A percentile compares a stretch with the other conserved stretches of the same genome.
Evolutionary conservation across 2,329 filamentous ascomycete genomes (phyloP).

Genomic region (Cucurbitaria berberidis): DNA sequence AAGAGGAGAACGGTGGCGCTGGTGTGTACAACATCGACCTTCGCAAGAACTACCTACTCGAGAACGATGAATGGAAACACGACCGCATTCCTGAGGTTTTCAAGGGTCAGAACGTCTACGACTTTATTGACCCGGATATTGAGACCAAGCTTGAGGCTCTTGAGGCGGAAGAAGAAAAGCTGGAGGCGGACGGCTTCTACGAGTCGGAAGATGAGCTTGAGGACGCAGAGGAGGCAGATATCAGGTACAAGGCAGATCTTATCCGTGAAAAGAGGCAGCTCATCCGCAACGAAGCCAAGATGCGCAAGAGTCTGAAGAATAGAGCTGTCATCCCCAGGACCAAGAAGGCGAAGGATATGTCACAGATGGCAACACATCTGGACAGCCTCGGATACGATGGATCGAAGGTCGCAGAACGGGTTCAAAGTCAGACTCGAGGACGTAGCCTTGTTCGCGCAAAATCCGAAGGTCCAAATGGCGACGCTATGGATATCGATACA

Average conservation of each 20-base stretch:
- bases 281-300: slow-evolving; percentile 91
- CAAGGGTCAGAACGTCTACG: slow-evolving; percentile 96
- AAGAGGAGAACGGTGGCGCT: slow-evolving; percentile 90
- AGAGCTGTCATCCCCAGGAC: slow-evolving; percentile 89
- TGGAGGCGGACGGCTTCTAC: slow-evolving; percentile 92
- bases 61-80: slow-evolving; percentile 91
- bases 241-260: slow-evolving; percentile 87
- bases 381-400: slow-evolving; percentile 87
- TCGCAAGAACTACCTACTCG: slow-evolving; percentile 83
- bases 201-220: slow-evolving; percentile 76
- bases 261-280: slow-evolving; percentile 94
- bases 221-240: slow-evolving; percentile 86
- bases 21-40: slow-evolving; percentile 96
- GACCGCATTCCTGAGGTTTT: slow-evolving; percentile 94
- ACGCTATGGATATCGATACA: slow-evolving; percentile 73
- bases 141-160: slow-evolving; percentile 88
- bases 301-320: slow-evolving; percentile 98
- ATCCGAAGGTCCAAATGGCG: slow-evolving; percentile 58
- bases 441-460: slow-evolving; percentile 71
- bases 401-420: slow-evolving; percentile 73
- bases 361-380: slow-evolving; percentile 85
- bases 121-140: slow-evolving; percentile 97
- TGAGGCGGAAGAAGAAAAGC: slow-evolving; percentile 92
- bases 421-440: slow-evolving; percentile 73
- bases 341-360: slow-evolving; percentile 78